A percentile compares a stretch with the other conserved stretches of the same genome.
Evolutionary conservation across 805 yeast species (phyloP).

Genomic region (Ogataea glucozyma): DNA sequence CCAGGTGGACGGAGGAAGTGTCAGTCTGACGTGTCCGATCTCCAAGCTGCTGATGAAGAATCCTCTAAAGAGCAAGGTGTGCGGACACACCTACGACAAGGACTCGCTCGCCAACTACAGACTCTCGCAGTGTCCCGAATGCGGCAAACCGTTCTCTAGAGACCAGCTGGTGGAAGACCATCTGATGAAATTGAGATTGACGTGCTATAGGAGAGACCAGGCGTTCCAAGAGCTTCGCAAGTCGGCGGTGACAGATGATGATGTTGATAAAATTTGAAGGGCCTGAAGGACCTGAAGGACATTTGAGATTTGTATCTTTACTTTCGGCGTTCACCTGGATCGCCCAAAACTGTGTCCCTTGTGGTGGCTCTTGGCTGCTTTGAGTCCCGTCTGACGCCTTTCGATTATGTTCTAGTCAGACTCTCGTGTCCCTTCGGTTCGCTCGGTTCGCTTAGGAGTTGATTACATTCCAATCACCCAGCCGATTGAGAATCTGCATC

Average conservation of each 20-base stretch:
- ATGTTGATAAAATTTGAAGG: slow-evolving; percentile 19
- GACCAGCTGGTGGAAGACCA: slow-evolving; percentile 47
- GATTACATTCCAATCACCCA: slow-evolving; percentile 51
- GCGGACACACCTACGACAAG: slow-evolving; percentile 65
- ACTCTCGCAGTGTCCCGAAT: slow-evolving; percentile 56
- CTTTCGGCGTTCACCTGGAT: too few relatives aligned
- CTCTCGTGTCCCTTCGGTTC: too few relatives aligned
- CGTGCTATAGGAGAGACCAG: slow-evolving; percentile 35
- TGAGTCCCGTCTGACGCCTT: too few relatives aligned
- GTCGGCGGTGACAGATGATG: slow-evolving; percentile 17
- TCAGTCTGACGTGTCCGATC: slow-evolving; percentile 70
- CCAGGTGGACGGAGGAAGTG: slow-evolving; percentile 66
- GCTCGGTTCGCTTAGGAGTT: slow-evolving; percentile 28
- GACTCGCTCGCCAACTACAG: slow-evolving; percentile 41
- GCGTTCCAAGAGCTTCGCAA: slow-evolving; percentile 20
- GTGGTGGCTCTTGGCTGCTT: too few relatives aligned
- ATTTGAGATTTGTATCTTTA: too few relatives aligned
- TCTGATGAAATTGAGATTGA: slow-evolving; percentile 57
- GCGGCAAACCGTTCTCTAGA: slow-evolving; percentile 39
- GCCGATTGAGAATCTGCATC: slow-evolving; percentile 44
- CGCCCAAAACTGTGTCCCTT: too few relatives aligned
- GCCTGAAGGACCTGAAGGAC: neutral
- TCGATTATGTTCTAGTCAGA: too few relatives aligned
- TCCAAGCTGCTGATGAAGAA: slow-evolving; percentile 50
- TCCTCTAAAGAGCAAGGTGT: slow-evolving; percentile 57